Evolutionary conservation across 768 basidiomycete genomes (phyloP).

Genomic region (Lactifluus pinguis): DNA sequence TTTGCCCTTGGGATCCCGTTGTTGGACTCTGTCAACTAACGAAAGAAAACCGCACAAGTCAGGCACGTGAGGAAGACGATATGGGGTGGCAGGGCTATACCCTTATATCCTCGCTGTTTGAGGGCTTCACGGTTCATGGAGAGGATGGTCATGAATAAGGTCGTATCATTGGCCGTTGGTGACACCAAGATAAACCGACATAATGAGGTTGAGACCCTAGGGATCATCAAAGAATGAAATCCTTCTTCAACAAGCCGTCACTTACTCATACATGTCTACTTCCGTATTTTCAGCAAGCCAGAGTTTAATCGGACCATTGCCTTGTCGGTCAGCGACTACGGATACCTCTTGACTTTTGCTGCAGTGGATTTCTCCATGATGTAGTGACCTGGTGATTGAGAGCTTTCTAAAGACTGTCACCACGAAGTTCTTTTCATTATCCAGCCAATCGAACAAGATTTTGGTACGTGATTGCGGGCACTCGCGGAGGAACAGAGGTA

Average conservation of each 20-base stretch:
- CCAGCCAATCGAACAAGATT: constrained; percentile 61
- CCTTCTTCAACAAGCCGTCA: constrained; percentile 17
- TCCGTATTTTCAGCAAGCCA: constrained; percentile 69
- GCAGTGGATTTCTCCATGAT: constrained; percentile 39
- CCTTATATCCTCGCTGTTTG: constrained; percentile 79
- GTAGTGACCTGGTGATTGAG: constrained; percentile 50
- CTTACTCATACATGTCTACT: constrained; percentile 90
- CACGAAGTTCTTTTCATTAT: constrained; percentile 51
- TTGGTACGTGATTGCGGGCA: constrained; percentile 58
- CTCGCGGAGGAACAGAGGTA: constrained; percentile 92
- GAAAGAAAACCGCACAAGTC: constrained; percentile 18
- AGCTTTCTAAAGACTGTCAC: constrained; percentile 63
- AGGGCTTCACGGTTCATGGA: constrained; percentile 81
- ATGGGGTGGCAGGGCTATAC: constrained; percentile 29
- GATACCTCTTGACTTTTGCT: constrained; percentile 60
- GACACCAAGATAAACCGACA: constrained; percentile 71
- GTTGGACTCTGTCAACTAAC: constrained; percentile 82
- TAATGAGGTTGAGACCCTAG: constrained; percentile 75
- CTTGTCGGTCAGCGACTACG: constrained; percentile 50
- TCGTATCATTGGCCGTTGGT: constrained; percentile 75
- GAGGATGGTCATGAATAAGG: constrained; percentile 88
- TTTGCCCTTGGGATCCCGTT: constrained; percentile 58
- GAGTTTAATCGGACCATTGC: constrained; percentile 57
- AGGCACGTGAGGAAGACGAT: constrained; percentile 9
- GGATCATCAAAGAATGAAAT: neutral